Evolutionary conservation across 495 filamentous ascomycete species (phyloP), one percentile per base, ranked within the genome.

Genomic region (Xylaria scruposa): DNA sequence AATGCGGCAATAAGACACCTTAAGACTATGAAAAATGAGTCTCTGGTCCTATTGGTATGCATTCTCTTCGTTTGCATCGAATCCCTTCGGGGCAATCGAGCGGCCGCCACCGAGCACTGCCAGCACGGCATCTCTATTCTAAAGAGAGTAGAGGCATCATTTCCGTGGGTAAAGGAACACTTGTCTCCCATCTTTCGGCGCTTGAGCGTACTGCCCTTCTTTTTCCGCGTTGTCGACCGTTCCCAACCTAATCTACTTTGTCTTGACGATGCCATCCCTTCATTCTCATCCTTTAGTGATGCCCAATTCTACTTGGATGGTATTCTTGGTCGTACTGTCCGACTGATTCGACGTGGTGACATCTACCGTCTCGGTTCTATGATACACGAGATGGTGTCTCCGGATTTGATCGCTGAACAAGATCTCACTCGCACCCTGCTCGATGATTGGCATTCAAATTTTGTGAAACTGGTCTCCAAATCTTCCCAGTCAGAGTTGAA

Each of bases 41-140:
- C 83, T 1, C 74, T 86, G 19, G 85, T 90, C 21, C 75, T 90
- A 42, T 79, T 90, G 10, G 88, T 81, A 3, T 90, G 88, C 65
- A 74, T 88, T 1, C 79, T 90, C 31, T 90, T 89, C 60, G 85
- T 90, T 17, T 90, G 86, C 74, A 86, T 90, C 47, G 88, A 90
- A 73, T 80, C 85, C 38, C 78, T 90, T 61, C 82, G 85, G 58
- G 85, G 83, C 21, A 84, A 88, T 77, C 77, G 81, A 65, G 77
- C 74, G 36, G 82, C 82, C 24, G 86, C 86, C 0, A 78, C 81
- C 49, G 72, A 81, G 31, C 83, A 85, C 44, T 77, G 82, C 40
- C 77, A 82, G 19, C 83, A 84, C 68, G 82, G 82, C 24, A 82
- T 84, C 15, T 71, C 77, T 53, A 82, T 76, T 49, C 73, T 80